Base-by-base conservation (phyloP, 305 asterid genomes). In the Salvia sclarea region DNA sequence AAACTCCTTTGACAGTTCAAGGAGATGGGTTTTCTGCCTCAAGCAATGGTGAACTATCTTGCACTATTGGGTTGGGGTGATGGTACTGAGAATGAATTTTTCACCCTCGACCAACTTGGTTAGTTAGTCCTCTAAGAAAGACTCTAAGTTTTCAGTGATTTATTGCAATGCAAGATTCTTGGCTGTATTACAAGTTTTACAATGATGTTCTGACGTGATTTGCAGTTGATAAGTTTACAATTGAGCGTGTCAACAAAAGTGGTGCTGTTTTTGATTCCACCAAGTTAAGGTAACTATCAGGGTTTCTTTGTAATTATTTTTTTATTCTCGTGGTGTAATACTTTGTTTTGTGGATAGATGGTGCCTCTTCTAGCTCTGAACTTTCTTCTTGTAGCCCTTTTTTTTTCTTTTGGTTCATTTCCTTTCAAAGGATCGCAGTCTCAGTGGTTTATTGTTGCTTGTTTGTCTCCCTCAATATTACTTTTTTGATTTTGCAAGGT, bases 51-150 rank as follows among this genome's bases (percentile, higher is more conserved):
- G 67, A 93, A 93, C 80, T 93, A 93, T 79, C 95, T 93, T 76
- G 94, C 97, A 31, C 81, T 90, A 65, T 77, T 93, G 83, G 98
- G 98, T 62, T 93, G 98, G 98, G 97, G 97, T 74, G 98, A 93
- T 83, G 96, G 98, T 37, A 85, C 97, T 57, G 92, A 86, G 79
- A 83, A 88, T 81, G 98, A 93, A 77, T 93, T 90, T 80, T 93
- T 78, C 83, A 77, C 91, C 71, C 95, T 90, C 31, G 96, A 84
- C 53, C 83, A 85, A 74, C 95, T 93, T 56, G 98, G 98, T 90
- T 72, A 78, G 93, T 83, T 40, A 41, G 35, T 72, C 69, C 71
- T 31, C 72, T 60, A 7, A 17, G 25, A 16, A 45, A 22, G 22
- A 25, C 54, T 63, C 69, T 43, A n/a, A n/a, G n/a, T n/a, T 24